Evolutionary conservation across 305 asterid species (phyloP), one percentile per base, ranked within the genome.

Genomic region (Ajuga reptans): DNA sequence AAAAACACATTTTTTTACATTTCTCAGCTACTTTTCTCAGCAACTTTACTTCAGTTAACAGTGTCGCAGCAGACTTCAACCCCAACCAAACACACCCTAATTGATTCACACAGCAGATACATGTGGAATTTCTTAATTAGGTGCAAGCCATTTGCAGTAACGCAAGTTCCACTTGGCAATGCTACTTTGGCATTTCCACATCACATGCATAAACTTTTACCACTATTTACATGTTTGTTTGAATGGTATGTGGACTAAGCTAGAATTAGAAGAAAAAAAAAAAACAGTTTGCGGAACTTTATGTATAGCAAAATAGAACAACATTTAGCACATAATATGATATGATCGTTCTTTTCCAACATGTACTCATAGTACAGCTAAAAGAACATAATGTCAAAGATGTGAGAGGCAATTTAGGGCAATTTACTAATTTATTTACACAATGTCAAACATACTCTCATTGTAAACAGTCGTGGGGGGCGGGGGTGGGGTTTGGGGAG

Each of bases 171-270:
- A 64, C 9, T 27, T 8, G 3, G 17, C 6, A 0, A 34, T 34
- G 36, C 12, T 5, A 47, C 10, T 9, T 29, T 64, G 43, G 17
- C 47, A 62, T 11, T 6, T 61, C 39, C 0, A 8, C 42, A 61
- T n/a, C n/a, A 36, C 3, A 27, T 31, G 58, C 18, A 9, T 31
- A 64, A 64, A 31, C 33, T 17, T 47, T 17, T 9, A 64, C 27
- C 11, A 59, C 10, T n/a, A n/a, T 4, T 59, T 27, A 7, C 5
- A 68, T 41, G 53, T 21, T 50, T 33, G 52, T 18, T 27, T 37
- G 47, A 50, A 36, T 47, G 72, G 43, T 68, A 16, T 68, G 27
- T 41, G 17, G 55, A 71, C 52, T 31, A 64, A n/a, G 8, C 55
- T 43, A 43, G 10, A 56, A 27, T 34, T 29, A 12, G 14, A 10